Evolutionary conservation across 2,329 filamentous ascomycete species (phyloP), one percentile per base, ranked within the genome.

Genomic region (Fusarium sp.): DNA sequence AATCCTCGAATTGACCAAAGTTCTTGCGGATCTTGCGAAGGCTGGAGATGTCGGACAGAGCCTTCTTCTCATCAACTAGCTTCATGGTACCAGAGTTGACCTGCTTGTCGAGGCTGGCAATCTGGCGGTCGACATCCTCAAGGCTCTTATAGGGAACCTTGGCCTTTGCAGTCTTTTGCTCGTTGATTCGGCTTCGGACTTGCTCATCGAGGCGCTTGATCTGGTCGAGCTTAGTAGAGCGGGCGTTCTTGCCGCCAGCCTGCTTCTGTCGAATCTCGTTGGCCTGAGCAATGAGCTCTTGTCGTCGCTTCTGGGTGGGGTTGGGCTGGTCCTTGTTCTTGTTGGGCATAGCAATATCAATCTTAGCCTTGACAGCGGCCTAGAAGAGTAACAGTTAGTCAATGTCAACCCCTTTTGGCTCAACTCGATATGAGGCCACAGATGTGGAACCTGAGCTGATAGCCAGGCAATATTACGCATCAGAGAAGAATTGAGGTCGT

Each of bases 11-110:
- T 66, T 90, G 88, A 61, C 90, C 89, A 79, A 99, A 98, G 81
- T 90, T 92, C 89, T 98, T 98, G 84, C 93, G 93, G 77, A 92
- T 88, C 86, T 97, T 97, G 81, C 92, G 91, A 72, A 98, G 84
- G 79, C 84, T 91, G 49, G 92, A 92, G 74, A 97, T 91, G 75
- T 98, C 94, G 51, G 88, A 84, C 20, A 98, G 86, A 10, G 93
- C 91, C 88, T 98, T 98, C 87, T 94, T 97, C 88, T 98, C 96
- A 75, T 99, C 96, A 13, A 98, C 96, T 52, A 99, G 85, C 84
- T 95, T 97, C 92, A 99, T 95, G 79, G 88, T 92, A 70, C 95
- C 95, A 36, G 90, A 88, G 80, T 97, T 93, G 74, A 98, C 94
- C 79, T 95, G 88, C 81, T 91, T 91, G 72, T 97, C 93, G 55